Evolutionary conservation across 1,139 yeast genomes (phyloP).

Genomic region (Suzukiozyma palmioleophila): DNA sequence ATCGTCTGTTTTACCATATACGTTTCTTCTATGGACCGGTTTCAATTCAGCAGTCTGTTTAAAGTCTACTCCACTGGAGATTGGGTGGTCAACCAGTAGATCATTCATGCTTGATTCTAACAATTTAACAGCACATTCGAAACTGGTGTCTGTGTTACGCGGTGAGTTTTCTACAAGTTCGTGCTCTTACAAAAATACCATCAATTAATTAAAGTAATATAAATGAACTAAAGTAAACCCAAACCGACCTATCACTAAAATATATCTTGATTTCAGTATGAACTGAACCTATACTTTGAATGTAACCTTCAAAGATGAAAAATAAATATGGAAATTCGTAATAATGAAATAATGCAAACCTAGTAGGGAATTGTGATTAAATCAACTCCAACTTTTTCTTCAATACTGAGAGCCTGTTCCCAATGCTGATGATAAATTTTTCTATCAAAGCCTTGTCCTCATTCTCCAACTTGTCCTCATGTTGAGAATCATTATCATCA

Average conservation of each 20-base stretch:
- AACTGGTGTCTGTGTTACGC: too few species aligned
- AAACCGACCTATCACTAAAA: too few species aligned
- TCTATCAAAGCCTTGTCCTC: constrained; percentile 75
- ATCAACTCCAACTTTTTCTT: constrained; percentile 36
- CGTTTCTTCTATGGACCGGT: background rate
- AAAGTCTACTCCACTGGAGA: background rate
- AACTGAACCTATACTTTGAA: too few species aligned
- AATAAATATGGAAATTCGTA: too few species aligned
- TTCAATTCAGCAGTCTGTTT: background rate
- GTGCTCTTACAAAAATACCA: too few species aligned
- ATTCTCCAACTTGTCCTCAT: constrained; percentile 47
- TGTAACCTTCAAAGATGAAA: too few species aligned
- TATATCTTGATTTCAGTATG: too few species aligned
- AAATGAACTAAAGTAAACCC: too few species aligned
- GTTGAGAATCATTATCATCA: constrained; percentile 32
- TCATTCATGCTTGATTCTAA: background rate
- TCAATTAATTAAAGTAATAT: too few species aligned
- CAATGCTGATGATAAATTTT: constrained; percentile 70
- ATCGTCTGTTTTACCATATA: constrained; percentile 8
- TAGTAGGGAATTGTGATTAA: background rate
- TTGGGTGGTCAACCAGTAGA: background rate
- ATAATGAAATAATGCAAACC: too few species aligned
- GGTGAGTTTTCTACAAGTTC: too few species aligned
- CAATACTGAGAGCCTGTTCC: constrained; percentile 60
- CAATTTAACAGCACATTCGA: too few species aligned